These are phyloP conservation scores for Vigna nakashimae DNA, from an alignment of 306 rosid species.

Conservation along the genomic window DNA sequence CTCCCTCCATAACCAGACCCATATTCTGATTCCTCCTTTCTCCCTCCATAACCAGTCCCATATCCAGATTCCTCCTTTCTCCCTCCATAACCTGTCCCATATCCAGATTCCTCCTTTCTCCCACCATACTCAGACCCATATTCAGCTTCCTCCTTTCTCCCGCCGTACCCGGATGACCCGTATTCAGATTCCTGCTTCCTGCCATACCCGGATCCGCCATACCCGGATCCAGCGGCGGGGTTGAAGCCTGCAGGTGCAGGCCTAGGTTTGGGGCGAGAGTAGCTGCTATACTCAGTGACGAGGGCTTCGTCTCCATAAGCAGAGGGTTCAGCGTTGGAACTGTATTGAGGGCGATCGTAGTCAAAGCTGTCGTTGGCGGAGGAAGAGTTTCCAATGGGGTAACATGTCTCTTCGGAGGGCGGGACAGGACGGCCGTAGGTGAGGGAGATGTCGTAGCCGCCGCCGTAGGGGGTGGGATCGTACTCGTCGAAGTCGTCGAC, in stretches of 20 bases:
- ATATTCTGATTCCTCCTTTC: slow-evolving; percentile 11
- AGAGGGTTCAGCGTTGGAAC: slow-evolving; percentile 63
- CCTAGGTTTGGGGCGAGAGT: slow-evolving; percentile 63
- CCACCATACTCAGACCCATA: neutral
- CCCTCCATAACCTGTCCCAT: neutral
- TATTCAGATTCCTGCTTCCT: slow-evolving; percentile 36
- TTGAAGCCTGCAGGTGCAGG: slow-evolving; percentile 49
- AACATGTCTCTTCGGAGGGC: slow-evolving; percentile 73
- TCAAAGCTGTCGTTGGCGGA: slow-evolving; percentile 51
- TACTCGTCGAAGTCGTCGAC: slow-evolving; percentile 55
- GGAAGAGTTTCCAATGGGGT: slow-evolving; percentile 47
- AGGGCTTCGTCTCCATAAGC: slow-evolving; percentile 78
- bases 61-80: neutral
- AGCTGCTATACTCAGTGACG: slow-evolving; percentile 74
- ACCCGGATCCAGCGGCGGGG: slow-evolving; percentile 38
- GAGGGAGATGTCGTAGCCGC: slow-evolving; percentile 62
- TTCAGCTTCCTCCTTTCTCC: neutral
- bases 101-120: neutral
- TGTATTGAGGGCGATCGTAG: slow-evolving; percentile 78
- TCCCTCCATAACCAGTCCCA: slow-evolving; percentile 28
- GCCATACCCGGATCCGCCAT: slow-evolving; percentile 36
- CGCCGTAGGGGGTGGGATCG: slow-evolving; percentile 73
- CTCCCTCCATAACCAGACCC: slow-evolving; percentile 38
- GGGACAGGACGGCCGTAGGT: slow-evolving; percentile 69
- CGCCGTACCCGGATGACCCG: slow-evolving; percentile 4